A percentile compares a stretch with the other conserved stretches of the same genome.
Evolutionary conservation across 2,329 filamentous ascomycete genomes (phyloP).

Genomic region (Cadophora gregata): DNA sequence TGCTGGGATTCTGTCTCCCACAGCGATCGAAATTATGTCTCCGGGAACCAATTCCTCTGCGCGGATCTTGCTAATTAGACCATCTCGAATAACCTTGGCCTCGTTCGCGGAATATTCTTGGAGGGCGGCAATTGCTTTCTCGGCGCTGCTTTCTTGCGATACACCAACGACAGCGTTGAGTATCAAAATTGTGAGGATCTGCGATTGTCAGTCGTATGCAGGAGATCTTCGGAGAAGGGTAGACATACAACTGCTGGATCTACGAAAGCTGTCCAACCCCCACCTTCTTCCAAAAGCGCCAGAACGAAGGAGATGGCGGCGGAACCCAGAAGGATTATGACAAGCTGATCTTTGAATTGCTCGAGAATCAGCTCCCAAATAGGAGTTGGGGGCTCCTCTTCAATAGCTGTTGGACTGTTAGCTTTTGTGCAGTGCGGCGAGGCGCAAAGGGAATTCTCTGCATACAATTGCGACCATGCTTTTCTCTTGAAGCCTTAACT

Average conservation of each 20-base stretch:
- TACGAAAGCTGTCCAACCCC: slow-evolving; percentile 96
- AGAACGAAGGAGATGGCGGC: slow-evolving; percentile 93
- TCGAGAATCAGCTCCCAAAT: slow-evolving; percentile 96
- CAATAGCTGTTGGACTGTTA: slow-evolving; percentile 59
- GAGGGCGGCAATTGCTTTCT: slow-evolving; percentile 96
- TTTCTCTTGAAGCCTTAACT: slow-evolving; percentile 59
- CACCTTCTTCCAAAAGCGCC: slow-evolving; percentile 89
- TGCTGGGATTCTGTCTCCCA: slow-evolving; percentile 92
- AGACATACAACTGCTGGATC: slow-evolving; percentile 87
- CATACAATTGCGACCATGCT: slow-evolving; percentile 72
- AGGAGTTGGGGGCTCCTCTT: slow-evolving; percentile 93
- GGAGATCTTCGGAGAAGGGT: background rate
- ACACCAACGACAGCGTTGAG: slow-evolving; percentile 97
- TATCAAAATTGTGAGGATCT: slow-evolving; percentile 96
- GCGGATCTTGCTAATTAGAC: slow-evolving; percentile 80
- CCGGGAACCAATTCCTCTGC: slow-evolving; percentile 97
- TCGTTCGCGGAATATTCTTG: slow-evolving; percentile 99
- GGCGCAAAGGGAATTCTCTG: slow-evolving; percentile 33
- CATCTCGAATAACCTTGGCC: slow-evolving; percentile 85
- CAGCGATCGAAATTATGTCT: slow-evolving; percentile 84
- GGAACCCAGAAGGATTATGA: slow-evolving; percentile 91
- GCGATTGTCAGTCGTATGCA: slow-evolving; percentile 28
- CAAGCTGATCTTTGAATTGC: slow-evolving; percentile 98
- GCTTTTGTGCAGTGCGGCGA: slow-evolving; percentile 13
- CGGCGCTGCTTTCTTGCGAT: slow-evolving; percentile 96